phyloP scores from a whole-genome alignment of 805 yeast species.

The Yamadazyma kitorensis region DNA sequence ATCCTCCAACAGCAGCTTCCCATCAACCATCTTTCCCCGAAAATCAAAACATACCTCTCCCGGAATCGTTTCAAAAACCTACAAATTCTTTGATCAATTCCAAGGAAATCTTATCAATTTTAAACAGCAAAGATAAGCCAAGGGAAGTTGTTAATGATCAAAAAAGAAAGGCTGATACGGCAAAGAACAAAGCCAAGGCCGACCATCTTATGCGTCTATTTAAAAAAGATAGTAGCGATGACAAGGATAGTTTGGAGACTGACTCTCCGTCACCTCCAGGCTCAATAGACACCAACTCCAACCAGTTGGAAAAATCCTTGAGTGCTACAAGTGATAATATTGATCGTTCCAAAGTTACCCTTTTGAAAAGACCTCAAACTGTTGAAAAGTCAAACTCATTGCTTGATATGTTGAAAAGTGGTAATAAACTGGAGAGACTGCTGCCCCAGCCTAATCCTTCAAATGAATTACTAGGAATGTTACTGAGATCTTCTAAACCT shows the following conservation, averaged over 20 bases:
- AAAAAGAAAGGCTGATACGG: constrained; percentile 14
- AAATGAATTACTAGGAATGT: constrained; percentile 14
- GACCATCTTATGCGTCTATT: constrained; percentile 28
- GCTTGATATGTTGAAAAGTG: constrained; percentile 5
- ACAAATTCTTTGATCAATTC: constrained; percentile 35
- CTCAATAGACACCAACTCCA: constrained; percentile 17
- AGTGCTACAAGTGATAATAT: constrained; percentile 8
- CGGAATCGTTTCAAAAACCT: constrained; percentile 40
- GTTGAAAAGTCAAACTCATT: constrained; percentile 9
- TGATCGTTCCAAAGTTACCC: constrained; percentile 23
- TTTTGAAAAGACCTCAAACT: constrained; percentile 26
- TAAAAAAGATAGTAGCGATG: constrained; percentile 14
- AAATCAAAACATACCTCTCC: constrained; percentile 19
- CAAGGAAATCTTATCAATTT: constrained; percentile 42
- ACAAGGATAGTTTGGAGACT: neutral
- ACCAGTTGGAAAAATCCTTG: constrained; percentile 22
- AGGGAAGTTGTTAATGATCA: neutral
- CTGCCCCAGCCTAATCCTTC: constrained; percentile 6
- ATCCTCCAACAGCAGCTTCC: neutral
- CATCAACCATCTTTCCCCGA: constrained; percentile 4
- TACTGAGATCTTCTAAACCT: constrained; percentile 1
- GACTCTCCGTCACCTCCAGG: constrained; percentile 2
- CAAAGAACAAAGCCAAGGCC: constrained; percentile 29
- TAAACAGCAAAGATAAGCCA: constrained; percentile 24
- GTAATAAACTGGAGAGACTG: neutral